Evolutionary conservation across 2,329 filamentous ascomycete species (phyloP).

Genomic region (Penicillium sclerotigenum): DNA sequence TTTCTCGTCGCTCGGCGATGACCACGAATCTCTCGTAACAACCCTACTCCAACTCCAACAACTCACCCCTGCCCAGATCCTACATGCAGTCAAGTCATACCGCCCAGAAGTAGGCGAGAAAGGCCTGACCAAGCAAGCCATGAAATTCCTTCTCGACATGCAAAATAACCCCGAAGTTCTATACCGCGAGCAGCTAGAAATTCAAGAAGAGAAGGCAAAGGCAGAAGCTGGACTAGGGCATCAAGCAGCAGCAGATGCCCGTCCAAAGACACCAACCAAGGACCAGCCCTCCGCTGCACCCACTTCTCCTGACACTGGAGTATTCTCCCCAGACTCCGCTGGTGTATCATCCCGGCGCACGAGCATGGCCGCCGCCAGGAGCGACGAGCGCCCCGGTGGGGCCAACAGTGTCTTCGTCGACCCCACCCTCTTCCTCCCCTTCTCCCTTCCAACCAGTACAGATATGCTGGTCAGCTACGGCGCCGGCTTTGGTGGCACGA

Average conservation of each 20-base stretch:
- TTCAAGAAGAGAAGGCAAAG: constrained; percentile 28
- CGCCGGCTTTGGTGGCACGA: constrained; percentile 87
- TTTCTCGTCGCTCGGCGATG: constrained; percentile 89
- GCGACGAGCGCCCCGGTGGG: constrained; percentile 28
- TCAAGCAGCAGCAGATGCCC: constrained; percentile 16
- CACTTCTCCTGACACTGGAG: constrained; percentile 18
- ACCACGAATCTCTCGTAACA: constrained; percentile 80
- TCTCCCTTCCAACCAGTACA: constrained; percentile 90
- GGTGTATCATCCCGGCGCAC: constrained; percentile 25
- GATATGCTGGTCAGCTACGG: constrained; percentile 97
- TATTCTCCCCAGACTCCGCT: constrained; percentile 26
- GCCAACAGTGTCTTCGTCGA: constrained; percentile 65
- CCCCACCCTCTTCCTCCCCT: constrained; percentile 87
- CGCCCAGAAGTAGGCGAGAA: constrained; percentile 94
- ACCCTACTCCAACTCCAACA: constrained; percentile 86
- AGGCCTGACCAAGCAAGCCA: constrained; percentile 78
- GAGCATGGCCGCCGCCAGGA: constrained; percentile 18
- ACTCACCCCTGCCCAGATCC: constrained; percentile 79
- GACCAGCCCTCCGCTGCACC: constrained; percentile 17
- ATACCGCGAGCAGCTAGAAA: constrained; percentile 34
- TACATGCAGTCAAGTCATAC: constrained; percentile 91
- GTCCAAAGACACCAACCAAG: constrained; percentile 31
- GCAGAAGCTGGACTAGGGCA: constrained; percentile 14
- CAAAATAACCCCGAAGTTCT: constrained; percentile 70
- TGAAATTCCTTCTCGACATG: constrained; percentile 78